Conservation (phyloP, 768 basidiomycete genomes). For the Russula abietina region DNA sequence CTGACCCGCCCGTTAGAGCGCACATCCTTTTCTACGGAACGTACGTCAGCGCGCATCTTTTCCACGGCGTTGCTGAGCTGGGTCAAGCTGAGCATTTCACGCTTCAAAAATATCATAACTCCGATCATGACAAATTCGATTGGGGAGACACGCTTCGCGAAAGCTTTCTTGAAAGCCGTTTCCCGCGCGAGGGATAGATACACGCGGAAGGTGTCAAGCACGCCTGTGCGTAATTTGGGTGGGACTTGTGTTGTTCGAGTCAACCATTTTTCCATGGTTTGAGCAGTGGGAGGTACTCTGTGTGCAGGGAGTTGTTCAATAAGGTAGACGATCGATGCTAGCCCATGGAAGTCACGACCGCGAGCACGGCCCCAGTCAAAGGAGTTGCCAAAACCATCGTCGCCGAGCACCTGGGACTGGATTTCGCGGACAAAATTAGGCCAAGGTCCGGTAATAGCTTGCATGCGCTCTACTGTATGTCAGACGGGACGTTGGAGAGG, state of each 20-base stretch:
- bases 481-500: not conserved
- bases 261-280: conserved; percentile 31
- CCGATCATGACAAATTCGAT: conserved; percentile 59
- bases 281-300: conserved; percentile 21
- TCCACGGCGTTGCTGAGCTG: conserved; percentile 43
- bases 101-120: conserved; percentile 49
- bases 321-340: conserved; percentile 31
- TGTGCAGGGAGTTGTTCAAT: conserved; percentile 28
- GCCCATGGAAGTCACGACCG: conserved; percentile 34
- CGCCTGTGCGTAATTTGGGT: conserved; percentile 30
- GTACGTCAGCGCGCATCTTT: conserved; percentile 50
- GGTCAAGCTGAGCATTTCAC: conserved; percentile 33
- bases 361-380: conserved; percentile 37
- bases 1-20: conserved; percentile 55
- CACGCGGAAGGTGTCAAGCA: conserved; percentile 42
- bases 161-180: conserved; percentile 34
- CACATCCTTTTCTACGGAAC: conserved; percentile 54
- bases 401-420: conserved; percentile 40
- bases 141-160: conserved; percentile 44
- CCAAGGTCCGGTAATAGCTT: conserved; percentile 55
- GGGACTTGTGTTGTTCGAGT: conserved; percentile 29
- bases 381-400: conserved; percentile 31
- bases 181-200: conserved; percentile 43
- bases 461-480: conserved; percentile 50
- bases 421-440: conserved; percentile 55